Evolutionary conservation across 768 basidiomycete genomes (phyloP), one percentile per base, ranked within the genome.

Genomic region (Solioccasus polychromus): DNA sequence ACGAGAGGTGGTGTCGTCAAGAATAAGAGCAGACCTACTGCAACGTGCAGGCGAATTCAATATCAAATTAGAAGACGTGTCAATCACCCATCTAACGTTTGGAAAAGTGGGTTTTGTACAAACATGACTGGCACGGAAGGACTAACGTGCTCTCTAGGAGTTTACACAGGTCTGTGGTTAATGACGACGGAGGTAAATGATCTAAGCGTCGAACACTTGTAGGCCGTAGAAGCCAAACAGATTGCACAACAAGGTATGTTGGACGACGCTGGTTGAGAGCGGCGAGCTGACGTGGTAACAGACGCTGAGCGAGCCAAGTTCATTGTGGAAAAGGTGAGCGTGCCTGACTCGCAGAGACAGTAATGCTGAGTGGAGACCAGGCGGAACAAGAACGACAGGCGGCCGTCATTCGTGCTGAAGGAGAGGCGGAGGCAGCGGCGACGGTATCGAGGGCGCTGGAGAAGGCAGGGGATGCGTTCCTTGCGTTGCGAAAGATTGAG

Each of bases 371-470:
- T 8, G n/a, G 45, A 41, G 19, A 28, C 23, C 53, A 95, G 92
- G 94, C 96, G 23, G 96, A 98, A 64, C 96, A 99, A 85, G 96
- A 99, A 67, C 83, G 94, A 50, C 94, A 98, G 74, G 96, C 96
- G 0, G 88, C 93, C 1, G 94, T 99, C 48, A 97, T 99, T 45
- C 83, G 96, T 36, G 96, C 96, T 1, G 95, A 99, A 67, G 96
- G 96, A 42, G 95, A 99, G 73, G 96, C 95, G 2, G 94, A 98
- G 70, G 96, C 96, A 5, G 96, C 96, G 2, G 71, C 82, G 50
- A 95, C 92, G 42, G 95, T 99, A 60, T 94, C 92, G 15, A 77
- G 73, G 48, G 89, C 96, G 19, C 71, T 99, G 62, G 88, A 90
- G 60, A 89, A 85, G 73, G 95, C 96, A 2, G 95, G 95, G 8